phyloP scores from a whole-genome alignment of 768 basidiomycete species.

The Termitomyces sp. region DNA sequence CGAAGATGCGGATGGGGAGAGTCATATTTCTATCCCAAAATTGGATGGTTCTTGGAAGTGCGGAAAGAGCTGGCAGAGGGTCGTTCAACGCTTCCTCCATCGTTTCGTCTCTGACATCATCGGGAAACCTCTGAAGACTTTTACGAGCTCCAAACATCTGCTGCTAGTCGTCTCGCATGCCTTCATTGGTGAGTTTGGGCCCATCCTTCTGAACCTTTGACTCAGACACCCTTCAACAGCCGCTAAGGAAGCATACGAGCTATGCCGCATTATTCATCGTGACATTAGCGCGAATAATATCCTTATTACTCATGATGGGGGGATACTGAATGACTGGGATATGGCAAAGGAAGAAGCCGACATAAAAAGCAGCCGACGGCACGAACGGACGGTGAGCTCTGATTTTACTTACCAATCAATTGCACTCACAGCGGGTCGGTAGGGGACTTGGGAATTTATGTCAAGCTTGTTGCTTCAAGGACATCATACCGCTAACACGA shows the following conservation, averaged over 20 bases:
- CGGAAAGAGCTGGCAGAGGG: neutral
- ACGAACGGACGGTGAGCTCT: neutral
- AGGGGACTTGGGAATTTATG: conserved; percentile 4
- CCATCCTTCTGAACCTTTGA: neutral
- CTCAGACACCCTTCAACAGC: neutral
- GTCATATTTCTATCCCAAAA: no score
- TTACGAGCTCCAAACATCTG: conserved; percentile 12
- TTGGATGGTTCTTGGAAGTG: neutral
- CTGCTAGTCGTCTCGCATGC: conserved; percentile 18
- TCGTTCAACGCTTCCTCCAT: conserved; percentile 15
- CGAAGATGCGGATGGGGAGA: neutral
- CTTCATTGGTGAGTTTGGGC: conserved; percentile 15
- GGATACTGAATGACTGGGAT: conserved; percentile 15
- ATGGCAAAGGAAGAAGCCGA: conserved; percentile 3
- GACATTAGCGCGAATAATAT: conserved; percentile 11
- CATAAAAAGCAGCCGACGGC: neutral
- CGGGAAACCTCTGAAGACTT: conserved; percentile 6
- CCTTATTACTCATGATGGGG: conserved; percentile 5
- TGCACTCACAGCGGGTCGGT: neutral
- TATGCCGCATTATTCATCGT: conserved; percentile 6
- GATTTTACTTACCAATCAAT: no score
- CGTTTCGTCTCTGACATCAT: conserved; percentile 14
- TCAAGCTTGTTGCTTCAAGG: neutral
- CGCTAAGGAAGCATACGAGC: conserved; percentile 5
- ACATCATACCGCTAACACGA: no score